Base-by-base conservation (phyloP, 192 early-diverging fungal genomes). In the Radiomyces spectabilis region DNA sequence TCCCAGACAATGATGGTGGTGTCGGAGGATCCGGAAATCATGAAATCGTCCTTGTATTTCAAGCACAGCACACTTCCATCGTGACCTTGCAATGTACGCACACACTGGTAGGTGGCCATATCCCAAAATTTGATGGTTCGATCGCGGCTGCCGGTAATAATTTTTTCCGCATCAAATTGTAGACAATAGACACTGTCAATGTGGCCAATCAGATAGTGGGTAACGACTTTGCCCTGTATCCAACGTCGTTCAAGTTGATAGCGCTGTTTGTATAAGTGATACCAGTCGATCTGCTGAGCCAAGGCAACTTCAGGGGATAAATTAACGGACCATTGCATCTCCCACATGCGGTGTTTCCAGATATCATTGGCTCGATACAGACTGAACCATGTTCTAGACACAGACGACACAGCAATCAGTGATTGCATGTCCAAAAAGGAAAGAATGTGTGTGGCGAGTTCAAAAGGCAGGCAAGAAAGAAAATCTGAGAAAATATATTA, bases 1-100 rank as follows among this genome's bases (percentile, higher is more conserved):
- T 88, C 79, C 96, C 96, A 99, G 10, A 99, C 73, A 43, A 90
- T 91, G 15, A 96, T 78, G 7, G 83, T 88, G 0, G 71, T 69
- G 67, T 98, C 95, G 24, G 87, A 89, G 8, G 93, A 95, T 4
- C 95, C 95, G 0, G 88, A 88, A 12, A 95, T 83, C 59, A 90
- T 72, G 25, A 85, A 78, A 5, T 76, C 60, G 5, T 77, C 78
- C 58, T 94, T 85, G 70, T 87, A 96, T 59, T 95, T 88, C 31
- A 98, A 64, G 55, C 94, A 91, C 19, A 92, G 75, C 0, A 92
- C 90, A 9, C 79, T 83, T 5, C 72, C 75, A 4, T 77, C 71
- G 43, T 93, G 89, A 32, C 89, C 91, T 13, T 63, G 51, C 41
- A 93, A 59, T 4, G 85, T 90, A 47, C 78, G 74, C 6, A 72